Evolutionary conservation across 495 filamentous ascomycete genomes (phyloP).

Genomic region (Neurospora sp.): DNA sequence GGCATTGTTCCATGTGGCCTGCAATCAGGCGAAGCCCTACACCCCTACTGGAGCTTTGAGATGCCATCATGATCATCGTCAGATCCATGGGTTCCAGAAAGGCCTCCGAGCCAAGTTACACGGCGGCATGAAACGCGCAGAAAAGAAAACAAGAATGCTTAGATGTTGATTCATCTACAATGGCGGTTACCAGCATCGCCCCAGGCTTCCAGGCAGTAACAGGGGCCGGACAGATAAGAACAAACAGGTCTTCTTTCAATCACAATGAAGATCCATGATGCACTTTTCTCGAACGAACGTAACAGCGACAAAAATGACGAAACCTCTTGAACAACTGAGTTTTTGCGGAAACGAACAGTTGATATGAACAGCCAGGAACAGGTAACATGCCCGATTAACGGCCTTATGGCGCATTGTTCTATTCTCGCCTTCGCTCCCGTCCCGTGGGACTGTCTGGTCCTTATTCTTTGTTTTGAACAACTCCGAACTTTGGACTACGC

Average conservation of each 20-base stretch:
- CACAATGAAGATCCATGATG: neutral
- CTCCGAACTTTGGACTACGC: neutral
- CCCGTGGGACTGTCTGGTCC: neutral
- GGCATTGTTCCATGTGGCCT: neutral
- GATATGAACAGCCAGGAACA: neutral
- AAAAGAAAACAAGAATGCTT: neutral
- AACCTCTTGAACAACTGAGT: neutral
- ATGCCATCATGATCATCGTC: neutral
- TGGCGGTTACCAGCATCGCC: neutral
- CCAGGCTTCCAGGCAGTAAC: neutral
- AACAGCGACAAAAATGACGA: neutral
- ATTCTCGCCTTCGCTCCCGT: neutral
- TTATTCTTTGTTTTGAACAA: neutral
- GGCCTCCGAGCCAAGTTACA: neutral
- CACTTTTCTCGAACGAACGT: neutral
- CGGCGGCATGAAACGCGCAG: neutral
- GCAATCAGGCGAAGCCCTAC: neutral
- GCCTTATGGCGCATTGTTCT: neutral
- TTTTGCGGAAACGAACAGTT: neutral
- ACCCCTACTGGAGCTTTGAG: neutral
- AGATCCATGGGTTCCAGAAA: neutral
- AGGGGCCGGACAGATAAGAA: neutral
- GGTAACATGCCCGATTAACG: neutral
- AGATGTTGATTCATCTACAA: neutral
- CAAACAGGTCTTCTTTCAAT: neutral